Conservation (phyloP, 2,329 filamentous ascomycete genomes). For the Penicillium sumatraense region DNA sequence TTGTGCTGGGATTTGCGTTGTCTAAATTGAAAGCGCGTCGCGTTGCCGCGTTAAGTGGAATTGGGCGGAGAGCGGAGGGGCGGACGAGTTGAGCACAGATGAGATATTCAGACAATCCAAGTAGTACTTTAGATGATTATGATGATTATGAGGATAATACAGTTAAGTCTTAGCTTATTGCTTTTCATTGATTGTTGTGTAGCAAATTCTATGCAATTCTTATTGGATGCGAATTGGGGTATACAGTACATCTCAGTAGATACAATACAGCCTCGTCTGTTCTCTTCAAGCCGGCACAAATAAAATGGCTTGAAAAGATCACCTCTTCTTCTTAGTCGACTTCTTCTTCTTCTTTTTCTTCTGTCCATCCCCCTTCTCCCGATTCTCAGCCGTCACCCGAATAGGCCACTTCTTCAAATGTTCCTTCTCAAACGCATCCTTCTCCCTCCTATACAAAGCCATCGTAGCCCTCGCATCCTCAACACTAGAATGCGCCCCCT, state of each 20-base stretch:
- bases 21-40: constrained; percentile 33
- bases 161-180: neutral
- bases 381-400: constrained; percentile 38
- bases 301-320: constrained; percentile 22
- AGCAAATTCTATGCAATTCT: constrained; percentile 13
- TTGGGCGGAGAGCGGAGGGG: neutral
- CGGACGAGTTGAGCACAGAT: neutral
- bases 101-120: too few species aligned
- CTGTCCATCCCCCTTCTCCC: constrained; percentile 38
- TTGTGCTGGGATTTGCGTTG: neutral
- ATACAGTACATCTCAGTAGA: constrained; percentile 23
- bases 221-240: constrained; percentile 26
- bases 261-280: constrained; percentile 7
- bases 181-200: too few species aligned
- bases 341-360: constrained; percentile 55
- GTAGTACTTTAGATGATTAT: too few species aligned
- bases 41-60: constrained; percentile 39
- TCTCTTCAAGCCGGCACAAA: neutral
- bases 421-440: constrained; percentile 82
- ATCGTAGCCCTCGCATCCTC: constrained; percentile 88
- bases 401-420: constrained; percentile 69
- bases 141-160: neutral
- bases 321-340: constrained; percentile 50
- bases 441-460: constrained; percentile 82
- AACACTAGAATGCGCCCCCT: constrained; percentile 64